Evolutionary conservation across 441 rosid species (phyloP).

Genomic region (Gossypium trilobum): DNA sequence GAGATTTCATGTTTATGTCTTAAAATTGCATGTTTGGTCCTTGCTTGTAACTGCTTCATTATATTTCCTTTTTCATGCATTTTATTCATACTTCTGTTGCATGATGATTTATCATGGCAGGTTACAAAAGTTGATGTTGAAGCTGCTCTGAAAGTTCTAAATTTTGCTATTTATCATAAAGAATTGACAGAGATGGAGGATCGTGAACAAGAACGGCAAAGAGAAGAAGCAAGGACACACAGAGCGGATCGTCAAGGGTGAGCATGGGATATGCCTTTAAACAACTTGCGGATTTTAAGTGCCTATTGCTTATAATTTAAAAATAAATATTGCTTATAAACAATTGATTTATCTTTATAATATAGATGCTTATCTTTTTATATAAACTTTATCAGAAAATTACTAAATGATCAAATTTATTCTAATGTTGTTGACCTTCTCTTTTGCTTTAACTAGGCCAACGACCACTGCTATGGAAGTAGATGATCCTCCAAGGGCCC

Average conservation of each 20-base stretch:
- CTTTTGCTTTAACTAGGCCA: slow-evolving; percentile 29
- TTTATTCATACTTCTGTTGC: background rate
- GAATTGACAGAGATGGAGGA: slow-evolving; percentile 96
- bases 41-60: slow-evolving; percentile 3
- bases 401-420: background rate
- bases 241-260: slow-evolving; percentile 44
- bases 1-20: background rate
- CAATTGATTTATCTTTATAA: background rate
- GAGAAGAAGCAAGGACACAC: slow-evolving; percentile 50
- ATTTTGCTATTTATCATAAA: slow-evolving; percentile 93
- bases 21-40: background rate
- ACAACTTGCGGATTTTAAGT: background rate
- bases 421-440: slow-evolving; percentile 10
- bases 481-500: slow-evolving; percentile 51
- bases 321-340: background rate
- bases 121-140: slow-evolving; percentile 78
- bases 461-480: slow-evolving; percentile 67
- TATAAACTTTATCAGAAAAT: background rate
- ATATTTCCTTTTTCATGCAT: background rate
- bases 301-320: background rate
- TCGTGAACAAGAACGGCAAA: slow-evolving; percentile 68
- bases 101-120: slow-evolving; percentile 29
- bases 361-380: background rate
- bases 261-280: slow-evolving; percentile 6
- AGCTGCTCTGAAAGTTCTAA: slow-evolving; percentile 76